Percentiles rank a stretch among this genome's conserved stretches.
These are phyloP conservation scores for Dipodascus geniculatus DNA, from an alignment of 805 yeast genomes.

Conservation along the genomic window DNA sequence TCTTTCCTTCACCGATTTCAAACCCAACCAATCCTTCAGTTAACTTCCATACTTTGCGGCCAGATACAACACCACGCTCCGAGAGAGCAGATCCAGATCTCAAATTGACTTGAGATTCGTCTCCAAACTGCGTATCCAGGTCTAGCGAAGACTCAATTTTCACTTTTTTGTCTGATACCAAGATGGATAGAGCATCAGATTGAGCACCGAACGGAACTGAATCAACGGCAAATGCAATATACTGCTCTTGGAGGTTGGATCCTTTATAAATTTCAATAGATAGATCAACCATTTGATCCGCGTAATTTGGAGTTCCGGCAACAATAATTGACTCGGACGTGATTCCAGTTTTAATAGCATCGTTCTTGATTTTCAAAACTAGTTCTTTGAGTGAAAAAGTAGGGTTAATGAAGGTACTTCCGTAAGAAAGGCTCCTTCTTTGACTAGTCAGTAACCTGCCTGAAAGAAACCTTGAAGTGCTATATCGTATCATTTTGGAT, in stretches of 20 bases:
- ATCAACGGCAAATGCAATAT: constrained; percentile 21
- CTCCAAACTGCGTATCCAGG: constrained; percentile 3
- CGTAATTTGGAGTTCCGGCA: constrained; percentile 26
- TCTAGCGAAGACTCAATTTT: constrained; percentile 14
- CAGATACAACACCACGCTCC: constrained; percentile 8
- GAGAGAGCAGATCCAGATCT: constrained; percentile 3
- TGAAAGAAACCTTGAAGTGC: neutral
- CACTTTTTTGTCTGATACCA: constrained; percentile 12
- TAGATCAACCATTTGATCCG: constrained; percentile 17
- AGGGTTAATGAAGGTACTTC: neutral
- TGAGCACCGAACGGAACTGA: constrained; percentile 24
- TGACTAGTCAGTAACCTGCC: neutral
- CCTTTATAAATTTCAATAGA: neutral
- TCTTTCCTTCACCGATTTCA: constrained; percentile 3
- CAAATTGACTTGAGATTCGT: constrained; percentile 1
- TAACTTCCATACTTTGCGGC: constrained; percentile 12
- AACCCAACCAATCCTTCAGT: constrained; percentile 6
- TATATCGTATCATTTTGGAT: neutral
- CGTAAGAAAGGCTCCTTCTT: neutral
- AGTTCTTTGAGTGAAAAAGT: neutral
- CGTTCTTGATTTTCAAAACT: neutral
- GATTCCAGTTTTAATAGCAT: neutral
- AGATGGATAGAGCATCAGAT: constrained; percentile 21
- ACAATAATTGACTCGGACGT: constrained; percentile 16
- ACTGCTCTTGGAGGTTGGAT: constrained; percentile 13